A percentile compares a stretch with the other conserved stretches of the same genome.
These are phyloP conservation scores for Apium graveolens DNA, from an alignment of 129 eudicot genomes.

Conservation along the genomic window DNA sequence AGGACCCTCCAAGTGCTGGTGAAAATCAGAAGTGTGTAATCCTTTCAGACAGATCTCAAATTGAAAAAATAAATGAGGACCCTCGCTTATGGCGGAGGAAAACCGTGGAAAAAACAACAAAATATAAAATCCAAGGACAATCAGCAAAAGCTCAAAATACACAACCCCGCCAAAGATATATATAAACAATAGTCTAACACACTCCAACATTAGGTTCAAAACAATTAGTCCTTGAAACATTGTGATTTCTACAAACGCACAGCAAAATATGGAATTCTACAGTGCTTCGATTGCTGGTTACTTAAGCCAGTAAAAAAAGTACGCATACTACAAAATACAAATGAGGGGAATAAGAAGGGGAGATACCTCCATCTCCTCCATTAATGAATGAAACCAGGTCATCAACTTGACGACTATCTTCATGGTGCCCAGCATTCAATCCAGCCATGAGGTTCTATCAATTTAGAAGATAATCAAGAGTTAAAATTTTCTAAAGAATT, in stretches of 20 bases:
- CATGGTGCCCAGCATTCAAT: not conserved
- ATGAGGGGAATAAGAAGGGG: not conserved
- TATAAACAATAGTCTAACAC: not conserved
- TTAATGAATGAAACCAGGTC: conserved; percentile 3
- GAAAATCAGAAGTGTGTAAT: not conserved
- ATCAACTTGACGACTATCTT: not conserved
- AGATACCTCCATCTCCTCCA: not conserved
- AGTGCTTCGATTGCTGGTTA: not conserved
- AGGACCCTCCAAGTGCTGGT: not conserved
- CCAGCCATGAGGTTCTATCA: not conserved
- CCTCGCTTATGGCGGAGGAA: not conserved
- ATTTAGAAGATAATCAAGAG: not conserved
- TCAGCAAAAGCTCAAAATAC: not conserved
- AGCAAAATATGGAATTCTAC: not conserved
- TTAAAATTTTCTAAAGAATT: not conserved
- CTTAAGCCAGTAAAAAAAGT: not conserved
- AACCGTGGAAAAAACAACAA: not conserved
- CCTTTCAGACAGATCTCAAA: not conserved
- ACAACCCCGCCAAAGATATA: not conserved
- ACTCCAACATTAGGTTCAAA: not conserved
- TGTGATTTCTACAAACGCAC: not conserved
- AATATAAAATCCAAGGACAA: not conserved
- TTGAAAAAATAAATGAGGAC: not conserved
- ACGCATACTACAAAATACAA: not conserved
- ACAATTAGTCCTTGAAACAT: not conserved